Conservation (phyloP, 2,329 filamentous ascomycete genomes). For the Leptographium wingfieldii region DNA sequence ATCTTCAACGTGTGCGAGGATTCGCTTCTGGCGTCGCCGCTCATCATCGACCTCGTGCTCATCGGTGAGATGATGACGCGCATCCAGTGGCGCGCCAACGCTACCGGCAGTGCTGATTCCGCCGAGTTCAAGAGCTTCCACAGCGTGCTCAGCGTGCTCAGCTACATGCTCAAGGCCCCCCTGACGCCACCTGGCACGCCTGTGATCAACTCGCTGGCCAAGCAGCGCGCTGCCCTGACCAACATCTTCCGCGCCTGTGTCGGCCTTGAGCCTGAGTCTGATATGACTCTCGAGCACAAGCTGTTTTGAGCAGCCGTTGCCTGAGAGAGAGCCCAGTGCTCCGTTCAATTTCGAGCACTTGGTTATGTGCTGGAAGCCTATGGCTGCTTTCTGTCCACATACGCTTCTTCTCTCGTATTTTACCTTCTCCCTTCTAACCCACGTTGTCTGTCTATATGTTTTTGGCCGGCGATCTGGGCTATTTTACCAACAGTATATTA, state of each 20-base stretch:
- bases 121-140: conserved; percentile 83
- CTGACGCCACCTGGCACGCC: conserved; percentile 89
- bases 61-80: conserved; percentile 97
- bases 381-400: not conserved
- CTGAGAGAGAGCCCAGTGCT: not conserved
- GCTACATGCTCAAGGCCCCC: conserved; percentile 98
- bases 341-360: not conserved
- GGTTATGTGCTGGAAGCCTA: not conserved
- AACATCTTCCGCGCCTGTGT: conserved; percentile 99
- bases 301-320: conserved; percentile 50
- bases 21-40: conserved; percentile 83
- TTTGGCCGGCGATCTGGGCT: not conserved
- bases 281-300: conserved; percentile 99
- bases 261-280: conserved; percentile 90
- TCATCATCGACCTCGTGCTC: conserved; percentile 94
- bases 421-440: not conserved
- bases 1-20: conserved; percentile 99
- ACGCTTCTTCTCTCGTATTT: not conserved
- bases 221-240: conserved; percentile 86
- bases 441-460: not conserved
- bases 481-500: not conserved
- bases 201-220: conserved; percentile 87
- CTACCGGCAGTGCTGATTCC: conserved; percentile 34
- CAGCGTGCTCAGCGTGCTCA: conserved; percentile 89
- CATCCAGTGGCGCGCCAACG: conserved; percentile 72